A percentile compares a stretch with the other conserved stretches of the same genome.
phyloP scores from a whole-genome alignment of 176 grass and related monocot genomes.

The Calamus simplicifolius region DNA sequence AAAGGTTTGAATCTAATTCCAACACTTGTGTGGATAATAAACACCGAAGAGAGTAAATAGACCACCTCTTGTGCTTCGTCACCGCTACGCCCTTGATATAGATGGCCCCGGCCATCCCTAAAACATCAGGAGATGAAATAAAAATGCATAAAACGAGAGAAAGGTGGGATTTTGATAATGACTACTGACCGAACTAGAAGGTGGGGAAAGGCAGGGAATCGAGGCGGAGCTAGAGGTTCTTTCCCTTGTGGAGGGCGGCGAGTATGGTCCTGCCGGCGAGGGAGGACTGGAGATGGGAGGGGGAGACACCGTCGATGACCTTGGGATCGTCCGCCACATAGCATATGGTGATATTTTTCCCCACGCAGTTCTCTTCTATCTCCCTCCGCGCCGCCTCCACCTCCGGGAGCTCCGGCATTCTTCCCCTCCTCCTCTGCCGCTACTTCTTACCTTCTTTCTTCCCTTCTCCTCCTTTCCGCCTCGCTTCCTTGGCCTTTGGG shows the following conservation, averaged over 20 bases:
- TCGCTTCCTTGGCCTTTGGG: too few relatives aligned
- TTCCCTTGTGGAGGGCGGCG: conserved; percentile 56
- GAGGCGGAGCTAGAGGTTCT: conserved; percentile 90
- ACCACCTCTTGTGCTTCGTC: conserved; percentile 71
- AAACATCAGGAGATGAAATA: neutral
- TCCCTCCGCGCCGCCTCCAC: conserved; percentile 83
- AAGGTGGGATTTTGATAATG: neutral
- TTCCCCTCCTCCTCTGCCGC: conserved; percentile 1
- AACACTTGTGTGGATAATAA: neutral
- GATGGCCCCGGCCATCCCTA: conserved; percentile 77
- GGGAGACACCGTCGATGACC: conserved; percentile 41
- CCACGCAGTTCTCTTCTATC: conserved; percentile 67
- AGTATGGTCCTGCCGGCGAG: conserved; percentile 58
- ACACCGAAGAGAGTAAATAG: neutral
- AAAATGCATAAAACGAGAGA: neutral
- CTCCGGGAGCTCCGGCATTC: conserved; percentile 94
- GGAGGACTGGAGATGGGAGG: conserved; percentile 41
- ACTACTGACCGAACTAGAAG: conserved; percentile 80
- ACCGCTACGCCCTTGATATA: conserved; percentile 78
- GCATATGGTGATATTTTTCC: conserved; percentile 52
- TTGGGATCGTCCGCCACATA: conserved; percentile 53
- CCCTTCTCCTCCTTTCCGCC: too few relatives aligned
- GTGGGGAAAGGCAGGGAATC: conserved; percentile 75
- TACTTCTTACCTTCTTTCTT: too few relatives aligned
- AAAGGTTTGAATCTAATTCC: too few relatives aligned